Evolutionary conservation across 805 yeast genomes (phyloP).

Genomic region (Tetrapisispora fleetii): DNA sequence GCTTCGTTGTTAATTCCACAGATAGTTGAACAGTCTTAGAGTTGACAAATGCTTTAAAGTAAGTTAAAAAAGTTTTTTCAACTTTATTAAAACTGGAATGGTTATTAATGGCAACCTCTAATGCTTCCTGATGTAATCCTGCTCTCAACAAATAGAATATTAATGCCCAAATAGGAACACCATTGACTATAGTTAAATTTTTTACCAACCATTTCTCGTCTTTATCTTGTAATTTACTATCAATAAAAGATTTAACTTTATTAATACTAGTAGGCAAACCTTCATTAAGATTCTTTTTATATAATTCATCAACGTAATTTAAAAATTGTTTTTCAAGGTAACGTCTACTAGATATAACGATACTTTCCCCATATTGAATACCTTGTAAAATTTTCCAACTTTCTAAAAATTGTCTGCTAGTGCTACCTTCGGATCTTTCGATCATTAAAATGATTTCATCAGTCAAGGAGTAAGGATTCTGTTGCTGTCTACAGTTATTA

Average conservation of each 20-base stretch:
- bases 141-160: conserved; percentile 76
- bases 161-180: conserved; percentile 90
- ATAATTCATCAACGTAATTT: conserved; percentile 48
- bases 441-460: conserved; percentile 52
- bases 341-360: conserved; percentile 45
- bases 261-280: conserved; percentile 67
- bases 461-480: conserved; percentile 43
- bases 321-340: conserved; percentile 72
- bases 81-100: conserved; percentile 70
- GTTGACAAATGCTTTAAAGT: conserved; percentile 61
- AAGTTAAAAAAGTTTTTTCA: conserved; percentile 75
- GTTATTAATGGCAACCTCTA: conserved; percentile 54
- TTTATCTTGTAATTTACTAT: conserved; percentile 36
- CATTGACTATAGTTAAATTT: conserved; percentile 62
- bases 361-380: conserved; percentile 25
- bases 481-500: conserved; percentile 57
- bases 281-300: conserved; percentile 15
- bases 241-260: conserved; percentile 57
- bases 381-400: conserved; percentile 57
- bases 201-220: conserved; percentile 41
- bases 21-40: conserved; percentile 48
- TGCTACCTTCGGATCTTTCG: conserved; percentile 47
- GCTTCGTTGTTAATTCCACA: conserved; percentile 54
- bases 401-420: conserved; percentile 63
- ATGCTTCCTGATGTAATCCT: conserved; percentile 73